Evolutionary conservation across 257 asterid species (phyloP), one percentile per base, ranked within the genome.

Genomic region (Solanum ossicruentum): DNA sequence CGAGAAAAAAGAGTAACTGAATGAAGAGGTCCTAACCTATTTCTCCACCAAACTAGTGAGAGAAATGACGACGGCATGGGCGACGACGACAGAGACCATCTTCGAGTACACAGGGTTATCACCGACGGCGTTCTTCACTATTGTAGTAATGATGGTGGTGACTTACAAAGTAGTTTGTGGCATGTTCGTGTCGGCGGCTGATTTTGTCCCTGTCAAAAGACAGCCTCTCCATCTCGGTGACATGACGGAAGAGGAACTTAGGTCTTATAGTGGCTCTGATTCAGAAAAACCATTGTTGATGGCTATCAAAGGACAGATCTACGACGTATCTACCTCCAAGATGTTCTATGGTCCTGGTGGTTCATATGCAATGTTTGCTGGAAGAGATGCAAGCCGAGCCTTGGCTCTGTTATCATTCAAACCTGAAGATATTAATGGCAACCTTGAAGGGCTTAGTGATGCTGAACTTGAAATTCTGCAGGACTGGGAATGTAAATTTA

Each of bases 271-370:
- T 63, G 99, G 99, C 66, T 89, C 95, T 81, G 99, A 96, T 70
- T 91, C 95, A 12, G 41, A 82, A 58, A 93, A 92, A 88, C 98
- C 99, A 63, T 88, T 96, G 83, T 94, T 96, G 87, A 95, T 96
- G 95, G 96, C 98, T 28, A 93, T 94, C 85, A 96, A 92, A 87
- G 98, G 95, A 57, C 95, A 94, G 91, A 95, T 96, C 93, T 96
- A 93, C 43, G 98, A 94, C 49, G 98, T 96, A 45, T 94, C 99
- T 26, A 95, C 95, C 65, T 96, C 98, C 49, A 92, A 97, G 93
- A 94, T 94, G 99, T 96, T 96, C 88, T 96, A 96, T n/a, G 99
- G 99, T 80, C 98, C 98, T 17, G 98, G 98, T 36, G 98, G 98
- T 26, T 91, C 99, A 1, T 96, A 96, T 55, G 98, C 99, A 3